Percentiles rank a stretch among this genome's conserved stretches.
Evolutionary conservation across 108 stramenopile species (phyloP).

Genomic region (Cyclostephanos tholiformis): DNA sequence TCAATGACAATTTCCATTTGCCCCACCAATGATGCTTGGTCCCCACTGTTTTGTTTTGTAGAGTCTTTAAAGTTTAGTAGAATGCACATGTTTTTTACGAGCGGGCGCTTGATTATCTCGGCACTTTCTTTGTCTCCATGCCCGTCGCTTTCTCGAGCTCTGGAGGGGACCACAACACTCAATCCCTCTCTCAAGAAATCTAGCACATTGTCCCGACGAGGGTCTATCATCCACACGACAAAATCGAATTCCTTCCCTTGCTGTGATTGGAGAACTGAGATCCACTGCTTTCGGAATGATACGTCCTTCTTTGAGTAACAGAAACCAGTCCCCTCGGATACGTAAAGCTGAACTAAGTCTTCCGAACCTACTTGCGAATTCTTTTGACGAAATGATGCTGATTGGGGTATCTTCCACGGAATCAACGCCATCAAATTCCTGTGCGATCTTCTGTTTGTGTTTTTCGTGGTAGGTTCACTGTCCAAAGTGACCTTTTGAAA

Average conservation of each 20-base stretch:
- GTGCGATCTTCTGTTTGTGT: constrained; percentile 10
- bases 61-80: constrained; percentile 51
- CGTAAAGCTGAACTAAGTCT: constrained; percentile 30
- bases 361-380: constrained; percentile 3
- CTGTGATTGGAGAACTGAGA: constrained; percentile 12
- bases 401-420: constrained; percentile 39
- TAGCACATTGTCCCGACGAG: constrained; percentile 27
- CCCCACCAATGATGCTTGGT: constrained; percentile 7
- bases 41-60: background rate
- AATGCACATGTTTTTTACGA: constrained; percentile 42
- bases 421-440: constrained; percentile 46
- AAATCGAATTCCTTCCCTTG: constrained; percentile 36
- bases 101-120: constrained; percentile 16
- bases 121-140: constrained; percentile 1
- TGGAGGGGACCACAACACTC: constrained; percentile 31
- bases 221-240: constrained; percentile 44
- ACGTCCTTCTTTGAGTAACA: background rate
- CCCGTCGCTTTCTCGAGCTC: background rate
- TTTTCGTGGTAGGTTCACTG: constrained; percentile 6
- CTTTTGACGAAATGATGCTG: constrained; percentile 9
- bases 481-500: constrained; percentile 14
- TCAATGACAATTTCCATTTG: constrained; percentile 13
- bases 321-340: constrained; percentile 31
- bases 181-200: constrained; percentile 31
- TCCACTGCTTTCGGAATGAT: background rate